Conservation (phyloP, 78 protist genomes). For the Dictyostelium intermedium region DNA sequence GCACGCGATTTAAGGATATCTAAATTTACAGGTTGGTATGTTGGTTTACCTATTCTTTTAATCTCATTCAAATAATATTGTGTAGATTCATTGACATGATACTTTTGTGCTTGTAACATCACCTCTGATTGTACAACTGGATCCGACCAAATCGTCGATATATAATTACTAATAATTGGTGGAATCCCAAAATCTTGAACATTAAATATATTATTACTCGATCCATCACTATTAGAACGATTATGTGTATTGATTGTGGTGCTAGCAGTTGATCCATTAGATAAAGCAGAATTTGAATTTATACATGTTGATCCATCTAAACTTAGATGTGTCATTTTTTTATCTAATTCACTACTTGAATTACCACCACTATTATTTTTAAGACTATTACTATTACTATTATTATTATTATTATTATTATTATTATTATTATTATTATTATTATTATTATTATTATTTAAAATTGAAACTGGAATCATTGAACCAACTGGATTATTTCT, state of each 20-base stretch:
- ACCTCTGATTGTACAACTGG: conserved; percentile 50
- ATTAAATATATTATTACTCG: conserved; percentile 13
- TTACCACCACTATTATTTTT: not conserved
- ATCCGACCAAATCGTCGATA: conserved; percentile 51
- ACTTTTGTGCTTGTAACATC: conserved; percentile 40
- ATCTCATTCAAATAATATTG: conserved; percentile 61
- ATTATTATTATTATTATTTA: not conserved
- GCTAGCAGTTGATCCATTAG: not conserved
- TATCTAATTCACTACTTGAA: not conserved
- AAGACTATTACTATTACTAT: not conserved
- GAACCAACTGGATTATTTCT: not conserved
- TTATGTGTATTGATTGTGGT: not conserved
- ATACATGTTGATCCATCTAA: not conserved
- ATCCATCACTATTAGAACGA: conserved; percentile 25
- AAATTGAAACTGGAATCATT: not conserved
- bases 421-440: not conserved
- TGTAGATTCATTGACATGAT: conserved; percentile 53
- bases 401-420: too few species aligned
- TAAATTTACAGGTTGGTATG: conserved; percentile 37
- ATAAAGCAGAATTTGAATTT: not conserved
- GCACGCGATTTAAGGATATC: conserved; percentile 63
- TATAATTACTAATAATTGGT: conserved; percentile 32
- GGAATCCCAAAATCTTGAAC: conserved; percentile 46
- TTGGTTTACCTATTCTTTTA: conserved; percentile 31
- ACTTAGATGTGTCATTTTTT: not conserved